These are phyloP conservation scores for Apocynum venetum DNA, from an alignment of 257 asterid genomes.

Conservation along the genomic window DNA sequence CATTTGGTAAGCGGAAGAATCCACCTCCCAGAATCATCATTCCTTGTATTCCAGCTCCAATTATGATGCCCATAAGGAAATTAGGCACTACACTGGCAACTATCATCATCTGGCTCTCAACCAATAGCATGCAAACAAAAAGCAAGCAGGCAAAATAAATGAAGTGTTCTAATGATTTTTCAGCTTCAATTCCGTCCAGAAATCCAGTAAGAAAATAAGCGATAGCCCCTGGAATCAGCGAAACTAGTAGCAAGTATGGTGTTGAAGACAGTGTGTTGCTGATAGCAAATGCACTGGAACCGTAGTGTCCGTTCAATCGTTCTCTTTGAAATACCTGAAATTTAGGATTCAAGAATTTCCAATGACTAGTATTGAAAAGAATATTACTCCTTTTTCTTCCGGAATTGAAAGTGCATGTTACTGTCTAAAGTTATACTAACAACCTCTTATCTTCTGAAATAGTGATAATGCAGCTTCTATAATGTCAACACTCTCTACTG, in stretches of 20 bases:
- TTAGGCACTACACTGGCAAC: constrained; percentile 32
- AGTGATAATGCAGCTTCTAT: no score
- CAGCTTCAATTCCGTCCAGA: constrained; percentile 13
- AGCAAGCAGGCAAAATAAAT: constrained; percentile 16
- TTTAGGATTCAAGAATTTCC: background rate
- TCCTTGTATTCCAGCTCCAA: constrained; percentile 35
- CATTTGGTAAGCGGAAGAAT: constrained; percentile 28
- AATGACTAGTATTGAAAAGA: no score
- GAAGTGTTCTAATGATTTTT: constrained; percentile 12
- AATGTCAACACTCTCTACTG: no score
- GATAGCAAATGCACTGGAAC: constrained; percentile 23
- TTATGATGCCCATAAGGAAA: constrained; percentile 35
- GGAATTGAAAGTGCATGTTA: no score
- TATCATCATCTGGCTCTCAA: constrained; percentile 32
- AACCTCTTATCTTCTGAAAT: no score
- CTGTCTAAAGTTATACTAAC: no score
- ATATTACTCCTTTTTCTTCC: no score
- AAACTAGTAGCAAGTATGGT: constrained; percentile 29
- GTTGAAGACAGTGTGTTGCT: constrained; percentile 22
- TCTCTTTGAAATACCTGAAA: constrained; percentile 29
- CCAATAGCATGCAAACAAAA: constrained; percentile 27
- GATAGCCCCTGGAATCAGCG: constrained; percentile 26
- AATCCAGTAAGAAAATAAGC: constrained; percentile 26
- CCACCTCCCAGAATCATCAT: constrained; percentile 33
- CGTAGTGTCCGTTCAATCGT: constrained; percentile 34